Evolutionary conservation across 2,329 filamentous ascomycete genomes (phyloP), one percentile per base, ranked within the genome.

Genomic region (Arthrobotrys iridis): DNA sequence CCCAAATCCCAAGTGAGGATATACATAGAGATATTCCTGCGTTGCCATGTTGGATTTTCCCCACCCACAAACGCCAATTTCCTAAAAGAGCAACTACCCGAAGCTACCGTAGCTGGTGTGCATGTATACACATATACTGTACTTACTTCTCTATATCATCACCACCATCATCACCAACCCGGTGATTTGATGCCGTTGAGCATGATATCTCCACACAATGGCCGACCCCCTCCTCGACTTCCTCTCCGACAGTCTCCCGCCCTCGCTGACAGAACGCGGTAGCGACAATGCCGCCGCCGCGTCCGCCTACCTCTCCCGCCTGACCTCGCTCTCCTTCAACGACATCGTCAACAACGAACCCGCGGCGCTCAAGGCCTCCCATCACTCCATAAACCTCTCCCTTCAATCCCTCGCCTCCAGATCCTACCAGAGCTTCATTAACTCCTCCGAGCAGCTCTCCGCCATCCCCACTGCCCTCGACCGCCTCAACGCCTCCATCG

Each of bases 331-430:
- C 62, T 88, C 92, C 10, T 86, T 96, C 58, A 85, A 89, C 22
- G 88, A 90, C 35, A 86, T 98, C 63, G 87, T 88, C 58, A 87
- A 88, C 22, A 89, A 87, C 4, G 95, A 99, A 82, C 90, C 91
- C 0, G 89, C 93, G 76, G 89, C 88, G 0, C 87, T 98, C n/a
- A 85, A 90, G 0, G 92, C 97, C 79, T 87, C 89, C 65, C 90
- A 91, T 2, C 93, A 97, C 77, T 91, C 92, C 0, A 87, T 91
- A 41, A 87, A 94, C 11, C 88, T 96, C 41, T 92, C 93, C 0
- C 86, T 98, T 0, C 95, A 99, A 81, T 88, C 89, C 0, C 88
- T 98, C 57, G 94, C 93, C 5, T 96, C 96, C 79, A 91, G 92
- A 78, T 97, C 93, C 0, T 90, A 97, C 82, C 92, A 90, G 80